Conservation (phyloP, 2,329 filamentous ascomycete species). For the Colletotrichum tropicale region DNA sequence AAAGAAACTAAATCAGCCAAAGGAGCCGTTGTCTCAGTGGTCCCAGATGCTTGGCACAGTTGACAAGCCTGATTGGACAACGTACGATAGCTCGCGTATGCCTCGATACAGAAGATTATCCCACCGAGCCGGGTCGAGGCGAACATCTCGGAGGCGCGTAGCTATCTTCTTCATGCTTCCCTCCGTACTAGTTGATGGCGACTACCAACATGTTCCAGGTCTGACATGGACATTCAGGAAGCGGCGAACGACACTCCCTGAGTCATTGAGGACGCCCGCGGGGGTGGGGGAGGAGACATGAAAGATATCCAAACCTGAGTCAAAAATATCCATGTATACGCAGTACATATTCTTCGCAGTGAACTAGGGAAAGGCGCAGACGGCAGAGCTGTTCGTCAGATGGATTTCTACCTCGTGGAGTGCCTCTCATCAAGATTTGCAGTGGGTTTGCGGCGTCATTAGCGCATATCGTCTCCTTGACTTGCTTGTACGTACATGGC, state of each 20-base stretch:
- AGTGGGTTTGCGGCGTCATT: neutral
- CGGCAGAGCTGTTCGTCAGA: neutral
- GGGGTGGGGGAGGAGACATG: neutral
- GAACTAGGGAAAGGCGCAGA: neutral
- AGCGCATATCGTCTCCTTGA: neutral
- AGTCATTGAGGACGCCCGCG: neutral
- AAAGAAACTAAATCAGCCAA: neutral
- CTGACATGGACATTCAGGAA: neutral
- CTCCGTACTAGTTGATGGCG: neutral
- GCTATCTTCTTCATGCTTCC: neutral
- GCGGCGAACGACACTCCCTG: neutral
- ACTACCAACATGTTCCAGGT: neutral
- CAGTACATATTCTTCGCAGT: neutral
- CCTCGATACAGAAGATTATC: neutral
- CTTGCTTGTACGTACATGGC: neutral
- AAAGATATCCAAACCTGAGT: neutral
- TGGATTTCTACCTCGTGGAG: neutral
- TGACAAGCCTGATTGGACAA: neutral
- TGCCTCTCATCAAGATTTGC: neutral
- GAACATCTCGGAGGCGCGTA: neutral
- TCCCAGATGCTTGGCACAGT: neutral
- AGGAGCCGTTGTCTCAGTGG: neutral
- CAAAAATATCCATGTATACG: neutral
- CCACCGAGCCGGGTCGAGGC: neutral
- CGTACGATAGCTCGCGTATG: neutral